Evolutionary conservation across 2,329 filamentous ascomycete species (phyloP), one percentile per base, ranked within the genome.

Genomic region (Helotiales sp.): DNA sequence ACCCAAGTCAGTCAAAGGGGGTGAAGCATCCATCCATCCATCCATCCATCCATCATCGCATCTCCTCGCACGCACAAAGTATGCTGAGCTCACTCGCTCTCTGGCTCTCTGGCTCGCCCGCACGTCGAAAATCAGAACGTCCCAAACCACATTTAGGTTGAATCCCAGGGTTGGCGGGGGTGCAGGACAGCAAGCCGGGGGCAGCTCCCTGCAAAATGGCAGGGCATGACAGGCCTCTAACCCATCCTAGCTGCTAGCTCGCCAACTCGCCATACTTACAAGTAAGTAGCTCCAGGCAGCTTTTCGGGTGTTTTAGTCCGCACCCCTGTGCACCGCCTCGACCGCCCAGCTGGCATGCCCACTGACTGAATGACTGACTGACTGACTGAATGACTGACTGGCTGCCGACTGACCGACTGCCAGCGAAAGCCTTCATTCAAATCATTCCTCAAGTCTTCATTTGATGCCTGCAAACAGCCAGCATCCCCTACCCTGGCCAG

Each of bases 261-360:
- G n/a, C n/a, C n/a, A n/a, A n/a, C n/a, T n/a, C n/a, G n/a, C n/a
- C n/a, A n/a, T n/a, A n/a, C n/a, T n/a, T n/a, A n/a, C n/a, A n/a
- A n/a, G n/a, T 7, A 30, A 28, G 17, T 55, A 26, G 55, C 22
- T 59, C 15, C 55, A 59, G 37, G 55, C 20, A 43, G 55, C 24
- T 43, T 40, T 43, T 59, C 55, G 55, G 55, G 55, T 43, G 55
- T 43, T 59, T 59, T 59, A 59, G 55, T 40, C 28, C 13, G 52
- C n/a, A 34, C 30, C 52, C 52, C 52, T 55, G 52, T 55, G 30
- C 20, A 47, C 43, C 43, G 47, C 52, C 37, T n/a, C n/a, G n/a
- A 45, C 40, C 40, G 40, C 40, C 40, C 40, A 3, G 40, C 40
- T 45, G 40, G 40, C 40, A 5, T 11, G 11, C 30, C 40, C n/a